phyloP scores from a whole-genome alignment of 2,329 filamentous ascomycete genomes.

The Aureobasidium leucospermi region DNA sequence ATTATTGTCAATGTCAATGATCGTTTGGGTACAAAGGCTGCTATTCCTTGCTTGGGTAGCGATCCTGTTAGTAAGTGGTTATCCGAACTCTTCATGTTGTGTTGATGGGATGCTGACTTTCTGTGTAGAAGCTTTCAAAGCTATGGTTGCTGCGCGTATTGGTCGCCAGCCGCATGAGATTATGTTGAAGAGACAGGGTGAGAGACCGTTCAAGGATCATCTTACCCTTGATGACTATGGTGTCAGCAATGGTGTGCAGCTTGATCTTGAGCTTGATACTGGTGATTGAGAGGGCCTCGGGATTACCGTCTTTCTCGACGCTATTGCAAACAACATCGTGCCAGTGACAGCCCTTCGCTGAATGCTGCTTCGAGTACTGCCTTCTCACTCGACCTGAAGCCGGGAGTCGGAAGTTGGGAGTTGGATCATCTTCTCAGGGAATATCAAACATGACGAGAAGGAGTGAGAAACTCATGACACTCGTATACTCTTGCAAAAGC shows the following conservation, averaged over 20 bases:
- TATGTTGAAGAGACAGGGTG: slow-evolving; percentile 81
- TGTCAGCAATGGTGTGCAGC: slow-evolving; percentile 77
- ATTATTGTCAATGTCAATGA: slow-evolving; percentile 94
- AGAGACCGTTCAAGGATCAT: slow-evolving; percentile 87
- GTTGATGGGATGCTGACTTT: slow-evolving; percentile 12
- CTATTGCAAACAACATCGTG: background rate
- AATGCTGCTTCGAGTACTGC: too few relatives aligned
- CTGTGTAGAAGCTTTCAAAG: slow-evolving; percentile 64
- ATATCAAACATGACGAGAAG: too few relatives aligned
- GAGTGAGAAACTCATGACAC: too few relatives aligned
- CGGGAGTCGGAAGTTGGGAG: too few relatives aligned
- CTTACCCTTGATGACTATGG: slow-evolving; percentile 86
- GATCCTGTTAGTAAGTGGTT: slow-evolving; percentile 58
- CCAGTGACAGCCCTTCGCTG: background rate
- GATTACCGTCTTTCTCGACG: background rate
- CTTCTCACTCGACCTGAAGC: too few relatives aligned
- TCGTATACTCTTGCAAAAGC: too few relatives aligned
- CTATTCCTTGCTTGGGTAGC: slow-evolving; percentile 78
- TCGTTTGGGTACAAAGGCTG: slow-evolving; percentile 89
- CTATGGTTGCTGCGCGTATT: slow-evolving; percentile 82
- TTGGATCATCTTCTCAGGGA: too few relatives aligned
- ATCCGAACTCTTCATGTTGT: slow-evolving; percentile 17
- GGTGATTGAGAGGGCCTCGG: slow-evolving; percentile 27
- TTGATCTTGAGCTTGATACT: slow-evolving; percentile 40
- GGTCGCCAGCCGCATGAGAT: slow-evolving; percentile 88